A percentile compares a stretch with the other conserved stretches of the same genome.
These are phyloP conservation scores for Annulohypoxylon bovei DNA, from an alignment of 495 filamentous ascomycete species.

Conservation along the genomic window DNA sequence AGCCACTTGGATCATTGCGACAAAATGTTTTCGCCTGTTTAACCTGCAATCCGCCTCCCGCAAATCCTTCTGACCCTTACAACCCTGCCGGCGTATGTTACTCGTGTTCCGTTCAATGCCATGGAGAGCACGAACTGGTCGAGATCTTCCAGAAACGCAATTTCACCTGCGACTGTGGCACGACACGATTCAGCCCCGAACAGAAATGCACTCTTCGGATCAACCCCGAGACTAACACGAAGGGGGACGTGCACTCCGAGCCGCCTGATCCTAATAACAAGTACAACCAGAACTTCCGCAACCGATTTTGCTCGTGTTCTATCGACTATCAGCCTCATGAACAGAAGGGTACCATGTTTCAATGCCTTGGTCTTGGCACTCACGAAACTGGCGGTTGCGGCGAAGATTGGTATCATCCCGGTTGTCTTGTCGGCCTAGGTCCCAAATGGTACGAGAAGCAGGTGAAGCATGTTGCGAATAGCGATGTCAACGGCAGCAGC, in stretches of 20 bases:
- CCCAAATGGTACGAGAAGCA: constrained; percentile 65
- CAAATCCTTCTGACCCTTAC: constrained; percentile 68
- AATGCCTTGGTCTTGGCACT: constrained; percentile 88
- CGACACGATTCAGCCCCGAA: constrained; percentile 74
- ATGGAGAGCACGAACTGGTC: constrained; percentile 92
- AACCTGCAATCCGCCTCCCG: constrained; percentile 87
- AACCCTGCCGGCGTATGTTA: constrained; percentile 90
- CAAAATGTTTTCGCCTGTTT: constrained; percentile 90
- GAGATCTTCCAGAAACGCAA: constrained; percentile 96
- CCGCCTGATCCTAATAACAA: constrained; percentile 75
- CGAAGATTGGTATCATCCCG: constrained; percentile 99
- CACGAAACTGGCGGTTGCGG: constrained; percentile 87
- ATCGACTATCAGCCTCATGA: constrained; percentile 84
- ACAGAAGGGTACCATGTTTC: constrained; percentile 99
- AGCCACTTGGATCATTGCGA: constrained; percentile 83
- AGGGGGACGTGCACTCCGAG: constrained; percentile 80
- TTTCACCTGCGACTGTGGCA: constrained; percentile 97
- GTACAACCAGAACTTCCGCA: constrained; percentile 95
- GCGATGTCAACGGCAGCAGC: constrained; percentile 25
- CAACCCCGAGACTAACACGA: constrained; percentile 74
- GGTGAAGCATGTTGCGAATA: constrained; percentile 50
- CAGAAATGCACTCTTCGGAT: constrained; percentile 81
- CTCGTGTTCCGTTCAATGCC: constrained; percentile 94
- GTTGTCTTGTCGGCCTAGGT: constrained; percentile 85
- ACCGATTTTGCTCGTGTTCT: constrained; percentile 90